A percentile compares a stretch with the other conserved stretches of the same genome.
These are phyloP conservation scores for Colletotrichum gigasporum DNA, from an alignment of 2,329 filamentous ascomycete genomes.

Conservation along the genomic window DNA sequence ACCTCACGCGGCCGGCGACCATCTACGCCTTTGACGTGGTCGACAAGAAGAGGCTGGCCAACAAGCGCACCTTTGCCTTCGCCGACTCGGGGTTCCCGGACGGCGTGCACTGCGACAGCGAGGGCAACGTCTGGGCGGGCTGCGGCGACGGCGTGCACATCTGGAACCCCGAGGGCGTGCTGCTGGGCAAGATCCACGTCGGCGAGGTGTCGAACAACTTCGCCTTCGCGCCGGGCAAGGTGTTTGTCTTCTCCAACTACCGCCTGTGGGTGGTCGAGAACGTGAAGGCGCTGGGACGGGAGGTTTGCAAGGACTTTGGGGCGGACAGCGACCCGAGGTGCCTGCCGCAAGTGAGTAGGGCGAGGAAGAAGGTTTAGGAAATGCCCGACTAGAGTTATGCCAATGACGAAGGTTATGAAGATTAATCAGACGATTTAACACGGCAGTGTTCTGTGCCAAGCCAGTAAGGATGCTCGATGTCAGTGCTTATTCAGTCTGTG, in stretches of 20 bases:
- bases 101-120: slow-evolving; percentile 54
- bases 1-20: slow-evolving; percentile 15
- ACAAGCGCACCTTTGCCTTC: slow-evolving; percentile 60
- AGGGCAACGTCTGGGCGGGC: slow-evolving; percentile 59
- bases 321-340: slow-evolving; percentile 20
- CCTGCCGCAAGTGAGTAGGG: too few species aligned
- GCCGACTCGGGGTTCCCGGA: slow-evolving; percentile 57
- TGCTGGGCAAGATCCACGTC: slow-evolving; percentile 55
- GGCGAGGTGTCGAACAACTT: slow-evolving; percentile 56
- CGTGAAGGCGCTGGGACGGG: slow-evolving; percentile 33
- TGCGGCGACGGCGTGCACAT: slow-evolving; percentile 59
- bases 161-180: slow-evolving; percentile 54
- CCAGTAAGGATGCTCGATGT: too few species aligned
- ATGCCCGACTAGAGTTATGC: too few species aligned
- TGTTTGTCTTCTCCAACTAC: slow-evolving; percentile 60
- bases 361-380: too few species aligned
- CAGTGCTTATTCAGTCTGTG: too few species aligned
- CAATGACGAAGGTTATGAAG: too few species aligned
- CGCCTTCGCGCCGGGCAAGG: slow-evolving; percentile 52
- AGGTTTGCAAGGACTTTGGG: slow-evolving; percentile 37
- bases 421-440: too few species aligned
- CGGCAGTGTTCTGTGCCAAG: too few species aligned
- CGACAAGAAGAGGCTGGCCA: slow-evolving; percentile 36
- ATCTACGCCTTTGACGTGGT: slow-evolving; percentile 30
- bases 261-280: slow-evolving; percentile 44